phyloP scores from a whole-genome alignment of 495 filamentous ascomycete genomes.

The Xylaria nigripes region DNA sequence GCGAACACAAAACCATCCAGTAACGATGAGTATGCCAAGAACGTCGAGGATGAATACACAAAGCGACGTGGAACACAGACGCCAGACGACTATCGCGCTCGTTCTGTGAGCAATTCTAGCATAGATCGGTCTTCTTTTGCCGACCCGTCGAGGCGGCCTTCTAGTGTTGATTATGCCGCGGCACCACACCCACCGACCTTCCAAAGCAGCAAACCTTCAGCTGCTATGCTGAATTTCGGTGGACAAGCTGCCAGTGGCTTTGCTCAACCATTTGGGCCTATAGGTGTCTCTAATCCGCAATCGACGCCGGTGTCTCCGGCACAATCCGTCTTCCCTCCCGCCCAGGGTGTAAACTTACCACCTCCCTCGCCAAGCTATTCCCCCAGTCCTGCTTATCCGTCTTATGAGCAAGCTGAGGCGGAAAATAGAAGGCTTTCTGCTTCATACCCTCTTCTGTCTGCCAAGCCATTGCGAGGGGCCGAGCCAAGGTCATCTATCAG shows the following conservation, averaged over 20 bases:
- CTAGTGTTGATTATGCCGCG: constrained; percentile 46
- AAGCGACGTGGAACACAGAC: constrained; percentile 52
- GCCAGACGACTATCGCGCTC: constrained; percentile 57
- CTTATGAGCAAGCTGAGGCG: constrained; percentile 19
- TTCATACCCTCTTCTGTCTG: constrained; percentile 20
- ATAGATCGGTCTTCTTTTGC: constrained; percentile 42
- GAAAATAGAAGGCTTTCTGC: constrained; percentile 18
- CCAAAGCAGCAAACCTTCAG: constrained; percentile 31
- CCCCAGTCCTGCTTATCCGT: constrained; percentile 15
- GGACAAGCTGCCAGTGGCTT: constrained; percentile 15
- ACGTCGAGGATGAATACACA: constrained; percentile 54
- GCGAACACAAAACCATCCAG: constrained; percentile 68
- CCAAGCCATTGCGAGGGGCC: constrained; percentile 7
- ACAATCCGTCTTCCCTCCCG: constrained; percentile 18
- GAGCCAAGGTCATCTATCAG: constrained; percentile 9
- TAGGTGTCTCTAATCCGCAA: constrained; percentile 16
- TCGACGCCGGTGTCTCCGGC: constrained; percentile 26
- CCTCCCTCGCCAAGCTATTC: constrained; percentile 21
- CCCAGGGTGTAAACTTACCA: constrained; percentile 12
- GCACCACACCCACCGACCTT: constrained; percentile 33
- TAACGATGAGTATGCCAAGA: constrained; percentile 57
- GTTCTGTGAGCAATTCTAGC: constrained; percentile 69
- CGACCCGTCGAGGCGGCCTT: constrained; percentile 41
- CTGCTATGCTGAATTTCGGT: constrained; percentile 28
- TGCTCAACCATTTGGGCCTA: constrained; percentile 21